phyloP scores from a whole-genome alignment of 2,329 filamentous ascomycete genomes.

The Pyrenophora seminiperda region DNA sequence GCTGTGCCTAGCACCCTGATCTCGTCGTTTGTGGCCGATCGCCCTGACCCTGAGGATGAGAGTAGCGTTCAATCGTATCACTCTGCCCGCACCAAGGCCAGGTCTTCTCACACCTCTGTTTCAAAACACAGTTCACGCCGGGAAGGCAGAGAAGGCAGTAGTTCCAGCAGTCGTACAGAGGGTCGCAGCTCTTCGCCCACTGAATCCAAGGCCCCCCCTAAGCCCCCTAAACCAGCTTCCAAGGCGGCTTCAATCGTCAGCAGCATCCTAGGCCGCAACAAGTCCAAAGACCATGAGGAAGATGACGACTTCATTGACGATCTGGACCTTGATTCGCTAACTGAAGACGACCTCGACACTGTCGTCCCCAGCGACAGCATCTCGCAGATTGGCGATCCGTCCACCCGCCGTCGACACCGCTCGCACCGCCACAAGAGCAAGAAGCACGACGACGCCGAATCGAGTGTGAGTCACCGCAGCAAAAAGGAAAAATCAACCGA shows the following conservation, averaged over 20 bases:
- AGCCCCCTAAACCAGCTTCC: slow-evolving; percentile 27
- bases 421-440: slow-evolving; percentile 23
- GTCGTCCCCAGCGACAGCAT: slow-evolving; percentile 57
- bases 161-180: slow-evolving; percentile 28
- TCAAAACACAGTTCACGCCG: slow-evolving; percentile 36
- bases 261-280: slow-evolving; percentile 46
- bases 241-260: slow-evolving; percentile 43
- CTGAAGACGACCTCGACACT: slow-evolving; percentile 48
- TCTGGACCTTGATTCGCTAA: slow-evolving; percentile 41
- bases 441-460: slow-evolving; percentile 20
- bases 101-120: slow-evolving; percentile 34
- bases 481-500: slow-evolving; percentile 13
- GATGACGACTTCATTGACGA: slow-evolving; percentile 45
- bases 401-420: slow-evolving; percentile 38
- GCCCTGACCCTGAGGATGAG: slow-evolving; percentile 33
- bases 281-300: slow-evolving; percentile 26
- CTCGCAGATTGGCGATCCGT: slow-evolving; percentile 44
- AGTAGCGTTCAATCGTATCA: slow-evolving; percentile 43
- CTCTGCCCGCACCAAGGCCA: slow-evolving; percentile 43
- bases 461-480: slow-evolving; percentile 27
- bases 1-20: slow-evolving; percentile 42
- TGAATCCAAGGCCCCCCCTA: slow-evolving; percentile 27
- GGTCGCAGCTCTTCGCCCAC: slow-evolving; percentile 30
- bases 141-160: slow-evolving; percentile 12
- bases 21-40: slow-evolving; percentile 46